phyloP scores from a whole-genome alignment of 1,284 basidiomycete genomes.

The Moesziomyces parantarcticus region DNA sequence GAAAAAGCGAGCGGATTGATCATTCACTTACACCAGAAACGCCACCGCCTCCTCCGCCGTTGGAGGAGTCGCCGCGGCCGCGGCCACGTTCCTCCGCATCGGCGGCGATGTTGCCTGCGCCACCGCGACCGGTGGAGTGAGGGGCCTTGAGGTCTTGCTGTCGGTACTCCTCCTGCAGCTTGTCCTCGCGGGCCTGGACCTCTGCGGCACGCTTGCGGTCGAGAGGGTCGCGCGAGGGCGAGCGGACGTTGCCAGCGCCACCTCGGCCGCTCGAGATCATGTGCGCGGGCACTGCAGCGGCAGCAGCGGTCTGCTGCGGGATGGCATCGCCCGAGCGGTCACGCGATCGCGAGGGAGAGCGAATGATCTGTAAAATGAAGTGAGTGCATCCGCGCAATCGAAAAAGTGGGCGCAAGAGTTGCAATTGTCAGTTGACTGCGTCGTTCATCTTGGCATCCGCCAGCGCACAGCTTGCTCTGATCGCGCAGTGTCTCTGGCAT shows the following conservation, averaged over 20 bases:
- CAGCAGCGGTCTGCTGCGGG: conserved; percentile 17
- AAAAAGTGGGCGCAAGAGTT: background rate
- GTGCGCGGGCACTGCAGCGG: conserved; percentile 37
- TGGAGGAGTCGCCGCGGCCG: conserved; percentile 19
- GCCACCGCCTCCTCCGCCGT: conserved; percentile 17
- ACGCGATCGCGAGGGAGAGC: conserved; percentile 48
- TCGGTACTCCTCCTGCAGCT: conserved; percentile 68
- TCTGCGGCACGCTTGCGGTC: conserved; percentile 64
- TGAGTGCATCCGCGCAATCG: background rate
- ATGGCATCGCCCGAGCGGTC: conserved; percentile 42
- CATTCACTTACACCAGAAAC: conserved; percentile 45
- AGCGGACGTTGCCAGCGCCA: conserved; percentile 80
- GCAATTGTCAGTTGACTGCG: conserved; percentile 1
- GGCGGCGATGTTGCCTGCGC: conserved; percentile 73
- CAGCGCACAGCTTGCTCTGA: too few relatives aligned
- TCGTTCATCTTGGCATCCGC: too few relatives aligned
- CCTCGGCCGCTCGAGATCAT: conserved; percentile 76
- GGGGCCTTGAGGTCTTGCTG: conserved; percentile 67
- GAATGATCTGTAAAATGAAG: conserved; percentile 39
- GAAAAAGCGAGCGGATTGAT: background rate
- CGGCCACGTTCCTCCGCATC: conserved; percentile 47
- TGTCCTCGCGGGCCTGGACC: conserved; percentile 42
- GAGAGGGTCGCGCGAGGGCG: conserved; percentile 74
- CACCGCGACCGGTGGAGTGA: conserved; percentile 78
- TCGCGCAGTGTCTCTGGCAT: too few relatives aligned